Evolutionary conservation across 2,329 filamentous ascomycete genomes (phyloP).

Genomic region (Penicillium thymicola): DNA sequence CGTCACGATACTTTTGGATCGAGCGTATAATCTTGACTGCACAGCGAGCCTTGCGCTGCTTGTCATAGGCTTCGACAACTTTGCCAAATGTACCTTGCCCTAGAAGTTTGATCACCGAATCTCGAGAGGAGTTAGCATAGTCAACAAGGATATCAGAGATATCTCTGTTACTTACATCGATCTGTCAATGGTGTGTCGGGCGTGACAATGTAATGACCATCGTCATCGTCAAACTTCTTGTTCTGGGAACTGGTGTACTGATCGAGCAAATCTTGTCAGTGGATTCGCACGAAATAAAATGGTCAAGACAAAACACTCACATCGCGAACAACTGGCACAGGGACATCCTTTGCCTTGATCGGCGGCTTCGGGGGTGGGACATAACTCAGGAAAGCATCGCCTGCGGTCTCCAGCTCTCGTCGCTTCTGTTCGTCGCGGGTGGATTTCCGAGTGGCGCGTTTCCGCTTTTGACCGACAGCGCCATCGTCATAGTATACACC

Average conservation of each 20-base stretch:
- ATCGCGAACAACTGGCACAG: slow-evolving; percentile 58
- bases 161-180: slow-evolving; percentile 66
- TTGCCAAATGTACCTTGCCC: slow-evolving; percentile 98
- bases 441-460: slow-evolving; percentile 75
- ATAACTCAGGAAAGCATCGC: slow-evolving; percentile 73
- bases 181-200: slow-evolving; percentile 83
- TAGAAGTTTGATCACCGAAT: slow-evolving; percentile 82
- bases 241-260: slow-evolving; percentile 50
- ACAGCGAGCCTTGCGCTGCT: slow-evolving; percentile 71
- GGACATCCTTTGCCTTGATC: slow-evolving; percentile 82
- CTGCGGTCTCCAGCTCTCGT: slow-evolving; percentile 67
- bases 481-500: slow-evolving; percentile 65
- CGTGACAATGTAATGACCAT: slow-evolving; percentile 93
- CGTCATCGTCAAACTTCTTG: slow-evolving; percentile 87
- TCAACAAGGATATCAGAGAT: background rate
- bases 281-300: slow-evolving; percentile 8
- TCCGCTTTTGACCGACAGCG: slow-evolving; percentile 79
- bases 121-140: slow-evolving; percentile 46
- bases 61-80: slow-evolving; percentile 88
- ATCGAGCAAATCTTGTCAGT: slow-evolving; percentile 3
- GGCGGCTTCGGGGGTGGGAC: slow-evolving; percentile 82
- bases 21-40: slow-evolving; percentile 98
- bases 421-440: slow-evolving; percentile 78
- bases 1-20: slow-evolving; percentile 96
- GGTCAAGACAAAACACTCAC: slow-evolving; percentile 43